phyloP scores from a whole-genome alignment of 345 rosid genomes.

The Aquilaria yunnanensis region DNA sequence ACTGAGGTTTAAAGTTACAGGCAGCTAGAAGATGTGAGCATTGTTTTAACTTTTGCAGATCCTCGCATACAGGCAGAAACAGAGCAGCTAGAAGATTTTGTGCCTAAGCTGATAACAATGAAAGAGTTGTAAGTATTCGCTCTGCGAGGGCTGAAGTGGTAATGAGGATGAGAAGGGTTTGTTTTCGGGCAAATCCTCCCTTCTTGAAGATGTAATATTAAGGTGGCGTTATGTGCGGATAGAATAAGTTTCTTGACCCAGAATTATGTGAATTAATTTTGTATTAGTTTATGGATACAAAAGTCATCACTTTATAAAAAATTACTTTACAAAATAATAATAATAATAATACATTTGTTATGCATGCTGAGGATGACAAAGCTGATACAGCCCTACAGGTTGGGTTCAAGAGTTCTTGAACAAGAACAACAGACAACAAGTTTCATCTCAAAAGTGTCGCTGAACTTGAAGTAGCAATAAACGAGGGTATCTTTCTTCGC shows the following conservation, averaged over 20 bases:
- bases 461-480: conserved; percentile 28
- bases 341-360: no score
- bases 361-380: no score
- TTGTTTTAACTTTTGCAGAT: conserved; percentile 25
- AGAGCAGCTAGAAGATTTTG: conserved; percentile 9
- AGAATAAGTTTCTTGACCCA: no score
- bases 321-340: no score
- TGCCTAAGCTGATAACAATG: neutral
- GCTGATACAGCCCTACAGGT: no score
- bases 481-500: conserved; percentile 10
- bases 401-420: conserved; percentile 88
- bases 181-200: neutral
- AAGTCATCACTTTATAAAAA: no score
- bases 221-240: neutral
- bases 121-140: neutral
- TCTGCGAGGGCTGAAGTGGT: neutral
- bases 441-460: conserved; percentile 35
- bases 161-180: no score
- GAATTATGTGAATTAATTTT: no score
- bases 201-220: conserved; percentile 2
- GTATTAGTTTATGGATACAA: no score
- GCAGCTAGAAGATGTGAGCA: neutral
- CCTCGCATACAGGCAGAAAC: conserved; percentile 45
- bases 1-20: no score
- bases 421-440: conserved; percentile 39